Evolutionary conservation across 495 filamentous ascomycete genomes (phyloP).

Genomic region (Penicillium angulare): DNA sequence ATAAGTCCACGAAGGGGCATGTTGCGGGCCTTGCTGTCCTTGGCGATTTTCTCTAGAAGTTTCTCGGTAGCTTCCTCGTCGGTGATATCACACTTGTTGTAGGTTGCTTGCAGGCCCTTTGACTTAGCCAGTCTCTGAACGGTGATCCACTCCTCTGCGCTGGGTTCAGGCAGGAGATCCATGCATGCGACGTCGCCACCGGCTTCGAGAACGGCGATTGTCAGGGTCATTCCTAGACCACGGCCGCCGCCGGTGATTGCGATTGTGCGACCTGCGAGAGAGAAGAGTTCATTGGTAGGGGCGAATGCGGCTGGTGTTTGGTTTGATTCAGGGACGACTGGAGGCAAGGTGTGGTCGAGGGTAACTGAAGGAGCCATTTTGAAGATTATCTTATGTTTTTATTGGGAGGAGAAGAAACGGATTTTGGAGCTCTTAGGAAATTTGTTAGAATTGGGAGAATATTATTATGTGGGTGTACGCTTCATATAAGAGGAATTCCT

Average conservation of each 20-base stretch:
- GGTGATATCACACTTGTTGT: slow-evolving; percentile 57
- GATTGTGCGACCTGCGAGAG: slow-evolving; percentile 64
- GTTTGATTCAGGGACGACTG: slow-evolving; percentile 20
- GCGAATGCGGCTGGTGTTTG: slow-evolving; percentile 23
- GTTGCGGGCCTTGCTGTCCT: slow-evolving; percentile 44
- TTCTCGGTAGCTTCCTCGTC: slow-evolving; percentile 45
- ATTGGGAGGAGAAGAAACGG: background rate
- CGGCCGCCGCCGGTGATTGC: slow-evolving; percentile 70
- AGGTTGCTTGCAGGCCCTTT: slow-evolving; percentile 42
- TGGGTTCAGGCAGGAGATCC: slow-evolving; percentile 56
- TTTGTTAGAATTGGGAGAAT: background rate
- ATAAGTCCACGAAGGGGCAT: slow-evolving; percentile 67
- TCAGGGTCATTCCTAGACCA: slow-evolving; percentile 60
- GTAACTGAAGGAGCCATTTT: slow-evolving; percentile 30
- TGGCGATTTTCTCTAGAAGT: slow-evolving; percentile 36
- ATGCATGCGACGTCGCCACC: slow-evolving; percentile 63
- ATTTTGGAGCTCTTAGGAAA: background rate
- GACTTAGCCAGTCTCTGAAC: slow-evolving; percentile 49
- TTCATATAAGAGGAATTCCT: slow-evolving; percentile 8
- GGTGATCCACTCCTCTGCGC: slow-evolving; percentile 33
- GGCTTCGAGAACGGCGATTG: slow-evolving; percentile 67
- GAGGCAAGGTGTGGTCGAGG: slow-evolving; percentile 23
- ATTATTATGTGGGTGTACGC: background rate
- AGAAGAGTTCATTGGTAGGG: slow-evolving; percentile 27
- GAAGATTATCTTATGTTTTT: background rate